Evolutionary conservation across 768 basidiomycete species (phyloP).

Genomic region (Lentinula edodes): DNA sequence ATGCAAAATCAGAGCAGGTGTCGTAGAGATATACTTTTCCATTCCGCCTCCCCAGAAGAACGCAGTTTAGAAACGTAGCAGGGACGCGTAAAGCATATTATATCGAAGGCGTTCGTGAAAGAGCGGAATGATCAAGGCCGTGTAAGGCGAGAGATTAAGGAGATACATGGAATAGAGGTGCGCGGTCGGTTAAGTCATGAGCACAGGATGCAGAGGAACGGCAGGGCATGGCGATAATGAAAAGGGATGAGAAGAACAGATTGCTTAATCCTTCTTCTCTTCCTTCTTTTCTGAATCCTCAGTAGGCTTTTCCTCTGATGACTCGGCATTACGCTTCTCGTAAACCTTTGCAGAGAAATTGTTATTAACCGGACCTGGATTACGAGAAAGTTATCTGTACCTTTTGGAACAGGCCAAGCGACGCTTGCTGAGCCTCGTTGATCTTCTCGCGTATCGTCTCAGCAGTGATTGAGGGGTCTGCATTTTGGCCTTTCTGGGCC

Average conservation of each 20-base stretch:
- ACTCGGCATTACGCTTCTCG: slow-evolving; percentile 84
- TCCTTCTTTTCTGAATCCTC: slow-evolving; percentile 31
- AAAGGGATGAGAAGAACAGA: slow-evolving; percentile 6
- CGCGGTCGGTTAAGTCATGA: background rate
- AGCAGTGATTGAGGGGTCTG: slow-evolving; percentile 74
- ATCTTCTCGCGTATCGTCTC: slow-evolving; percentile 91
- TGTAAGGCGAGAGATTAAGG: background rate
- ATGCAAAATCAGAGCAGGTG: background rate
- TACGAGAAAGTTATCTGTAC: slow-evolving; percentile 14
- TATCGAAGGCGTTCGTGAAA: background rate
- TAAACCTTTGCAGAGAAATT: slow-evolving; percentile 39
- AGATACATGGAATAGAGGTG: background rate
- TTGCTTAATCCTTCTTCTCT: slow-evolving; percentile 80
- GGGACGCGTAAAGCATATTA: slow-evolving; percentile 1
- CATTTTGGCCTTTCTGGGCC: slow-evolving; percentile 83
- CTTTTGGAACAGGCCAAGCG: slow-evolving; percentile 96
- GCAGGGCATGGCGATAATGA: background rate
- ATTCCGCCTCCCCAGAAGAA: background rate
- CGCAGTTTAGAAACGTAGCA: background rate
- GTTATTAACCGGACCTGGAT: background rate
- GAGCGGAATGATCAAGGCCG: background rate
- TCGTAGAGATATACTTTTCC: slow-evolving; percentile 5
- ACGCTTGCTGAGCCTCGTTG: slow-evolving; percentile 90
- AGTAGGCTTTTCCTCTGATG: slow-evolving; percentile 26
- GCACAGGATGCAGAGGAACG: slow-evolving; percentile 3